phyloP scores from a whole-genome alignment of 768 basidiomycete species.

The Chiua virens region DNA sequence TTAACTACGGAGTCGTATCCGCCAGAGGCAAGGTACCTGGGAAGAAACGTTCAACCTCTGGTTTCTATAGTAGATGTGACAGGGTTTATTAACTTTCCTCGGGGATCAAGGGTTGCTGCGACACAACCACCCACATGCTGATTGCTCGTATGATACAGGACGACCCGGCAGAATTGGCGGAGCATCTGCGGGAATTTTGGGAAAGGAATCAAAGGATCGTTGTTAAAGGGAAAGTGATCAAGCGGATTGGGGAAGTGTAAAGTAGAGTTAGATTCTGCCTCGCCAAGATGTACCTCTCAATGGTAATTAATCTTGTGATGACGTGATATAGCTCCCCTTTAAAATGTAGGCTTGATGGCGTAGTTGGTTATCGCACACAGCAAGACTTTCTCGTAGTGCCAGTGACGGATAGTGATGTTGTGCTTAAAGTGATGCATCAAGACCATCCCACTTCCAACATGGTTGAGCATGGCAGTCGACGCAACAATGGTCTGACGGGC shows the following conservation, averaged over 20 bases:
- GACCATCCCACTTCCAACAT: slow-evolving; percentile 69
- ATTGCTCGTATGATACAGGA: slow-evolving; percentile 52
- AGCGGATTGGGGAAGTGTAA: slow-evolving; percentile 54
- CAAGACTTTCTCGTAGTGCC: slow-evolving; percentile 54
- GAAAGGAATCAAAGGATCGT: slow-evolving; percentile 76
- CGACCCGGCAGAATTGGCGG: slow-evolving; percentile 77
- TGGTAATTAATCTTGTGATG: too few species aligned
- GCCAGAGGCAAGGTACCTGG: slow-evolving; percentile 74
- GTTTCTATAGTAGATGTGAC: neutral
- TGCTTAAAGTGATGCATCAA: slow-evolving; percentile 64
- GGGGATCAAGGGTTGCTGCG: slow-evolving; percentile 76
- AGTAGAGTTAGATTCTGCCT: neutral
- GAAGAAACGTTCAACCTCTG: slow-evolving; percentile 3
- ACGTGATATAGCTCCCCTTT: too few species aligned
- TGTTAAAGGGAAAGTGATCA: slow-evolving; percentile 48
- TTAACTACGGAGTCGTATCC: slow-evolving; percentile 83
- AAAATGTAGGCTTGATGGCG: slow-evolving; percentile 47
- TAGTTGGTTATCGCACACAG: slow-evolving; percentile 85
- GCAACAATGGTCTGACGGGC: slow-evolving; percentile 44
- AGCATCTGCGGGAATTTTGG: slow-evolving; percentile 88
- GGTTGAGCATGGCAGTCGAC: slow-evolving; percentile 74
- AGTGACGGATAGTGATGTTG: slow-evolving; percentile 66
- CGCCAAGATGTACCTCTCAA: too few species aligned
- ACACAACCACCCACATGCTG: slow-evolving; percentile 75
- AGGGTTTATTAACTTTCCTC: slow-evolving; percentile 53